These are phyloP conservation scores for Calocybe gangraenosa DNA, from an alignment of 768 basidiomycete genomes.

Conservation along the genomic window DNA sequence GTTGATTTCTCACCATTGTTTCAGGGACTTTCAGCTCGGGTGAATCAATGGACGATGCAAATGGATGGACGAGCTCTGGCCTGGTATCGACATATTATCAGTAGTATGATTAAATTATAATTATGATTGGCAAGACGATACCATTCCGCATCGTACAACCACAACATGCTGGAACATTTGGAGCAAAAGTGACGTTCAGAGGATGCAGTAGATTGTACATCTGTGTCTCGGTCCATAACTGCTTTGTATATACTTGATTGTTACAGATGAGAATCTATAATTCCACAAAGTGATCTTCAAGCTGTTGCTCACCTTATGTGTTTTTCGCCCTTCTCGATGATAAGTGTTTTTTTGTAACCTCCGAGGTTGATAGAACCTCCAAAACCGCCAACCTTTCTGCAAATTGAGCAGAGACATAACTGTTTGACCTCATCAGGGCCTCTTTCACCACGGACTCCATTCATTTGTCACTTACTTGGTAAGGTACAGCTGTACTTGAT, in stretches of 20 bases:
- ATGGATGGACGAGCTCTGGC: constrained; percentile 65
- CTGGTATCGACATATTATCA: constrained; percentile 23
- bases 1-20: constrained; percentile 15
- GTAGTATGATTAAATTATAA: not conserved
- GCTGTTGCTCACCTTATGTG: constrained; percentile 39
- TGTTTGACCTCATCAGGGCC: constrained; percentile 15
- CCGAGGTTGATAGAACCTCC: constrained; percentile 69
- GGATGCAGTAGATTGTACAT: constrained; percentile 38
- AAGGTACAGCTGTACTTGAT: constrained; percentile 59
- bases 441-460: not conserved
- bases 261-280: not conserved
- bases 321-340: constrained; percentile 52
- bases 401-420: constrained; percentile 67
- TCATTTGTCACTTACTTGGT: constrained; percentile 39
- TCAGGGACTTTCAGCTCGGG: constrained; percentile 51
- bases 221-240: constrained; percentile 51
- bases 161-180: constrained; percentile 63
- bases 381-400: constrained; percentile 63
- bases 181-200: constrained; percentile 65
- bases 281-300: too few species aligned
- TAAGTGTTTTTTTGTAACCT: constrained; percentile 45
- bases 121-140: constrained; percentile 20
- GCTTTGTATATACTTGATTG: constrained; percentile 56
- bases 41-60: constrained; percentile 62
- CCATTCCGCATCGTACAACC: constrained; percentile 58